Percentiles rank a stretch among this genome's conserved stretches.
Conservation (phyloP, 1,284 basidiomycete genomes). For the Puccinia coronata region DNA sequence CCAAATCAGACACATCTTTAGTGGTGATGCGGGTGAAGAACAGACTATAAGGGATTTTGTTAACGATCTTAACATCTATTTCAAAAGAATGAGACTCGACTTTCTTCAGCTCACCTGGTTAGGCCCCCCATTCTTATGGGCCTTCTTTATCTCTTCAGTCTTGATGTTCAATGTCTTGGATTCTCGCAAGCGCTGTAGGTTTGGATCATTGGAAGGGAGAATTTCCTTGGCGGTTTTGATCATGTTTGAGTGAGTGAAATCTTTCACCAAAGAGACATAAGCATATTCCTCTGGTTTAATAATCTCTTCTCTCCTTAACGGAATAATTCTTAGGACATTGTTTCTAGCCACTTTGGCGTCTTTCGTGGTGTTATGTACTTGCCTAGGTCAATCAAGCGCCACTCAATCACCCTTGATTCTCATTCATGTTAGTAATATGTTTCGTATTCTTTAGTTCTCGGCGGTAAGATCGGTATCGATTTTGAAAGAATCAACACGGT, state of each 20-base stretch:
- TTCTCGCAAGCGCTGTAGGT: conserved; percentile 28
- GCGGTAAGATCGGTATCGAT: conserved; percentile 1
- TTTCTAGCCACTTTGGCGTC: conserved; percentile 27
- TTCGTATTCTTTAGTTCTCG: conserved; percentile 11
- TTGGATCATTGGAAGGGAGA: conserved; percentile 35
- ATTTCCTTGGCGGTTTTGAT: conserved; percentile 24
- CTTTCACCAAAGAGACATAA: background rate
- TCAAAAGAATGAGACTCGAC: conserved; percentile 15
- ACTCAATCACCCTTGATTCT: background rate
- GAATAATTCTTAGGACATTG: conserved; percentile 28
- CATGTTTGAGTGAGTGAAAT: conserved; percentile 34
- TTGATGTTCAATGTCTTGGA: conserved; percentile 32
- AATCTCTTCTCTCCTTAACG: background rate
- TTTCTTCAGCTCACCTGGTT: conserved; percentile 25
- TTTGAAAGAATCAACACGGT: conserved; percentile 32
- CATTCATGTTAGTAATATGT: background rate
- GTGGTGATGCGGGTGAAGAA: background rate
- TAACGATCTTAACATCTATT: conserved; percentile 2
- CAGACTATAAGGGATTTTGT: background rate
- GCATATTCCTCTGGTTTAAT: background rate
- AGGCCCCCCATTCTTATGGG: conserved; percentile 17
- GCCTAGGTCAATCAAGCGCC: conserved; percentile 17
- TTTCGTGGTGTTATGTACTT: conserved; percentile 3
- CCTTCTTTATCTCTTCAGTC: conserved; percentile 23
- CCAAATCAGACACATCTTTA: conserved; percentile 5